A percentile compares a stretch with the other conserved stretches of the same genome.
Conservation (phyloP, 345 rosid genomes). For the Kandelia obovata region DNA sequence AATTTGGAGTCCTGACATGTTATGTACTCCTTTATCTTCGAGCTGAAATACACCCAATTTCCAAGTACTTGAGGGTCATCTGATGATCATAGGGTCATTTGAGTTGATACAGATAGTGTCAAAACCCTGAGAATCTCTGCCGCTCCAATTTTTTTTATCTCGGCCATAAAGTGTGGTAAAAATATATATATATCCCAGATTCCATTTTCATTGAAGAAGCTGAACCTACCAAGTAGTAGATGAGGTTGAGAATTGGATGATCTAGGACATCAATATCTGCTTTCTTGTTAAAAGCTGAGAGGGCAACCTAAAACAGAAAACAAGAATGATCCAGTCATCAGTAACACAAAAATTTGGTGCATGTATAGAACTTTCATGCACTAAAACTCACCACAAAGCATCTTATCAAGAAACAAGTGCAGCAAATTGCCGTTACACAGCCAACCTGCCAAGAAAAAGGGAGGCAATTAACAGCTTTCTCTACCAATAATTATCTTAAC, state of each 20-base stretch:
- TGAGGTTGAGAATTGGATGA: slow-evolving; percentile 64
- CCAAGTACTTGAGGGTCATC: too few species aligned
- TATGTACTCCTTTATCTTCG: too few species aligned
- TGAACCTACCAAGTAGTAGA: slow-evolving; percentile 56
- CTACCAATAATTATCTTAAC: too few species aligned
- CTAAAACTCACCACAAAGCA: slow-evolving; percentile 55
- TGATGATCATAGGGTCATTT: not conserved
- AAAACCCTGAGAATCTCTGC: not conserved
- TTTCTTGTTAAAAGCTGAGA: slow-evolving; percentile 50
- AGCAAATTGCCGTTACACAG: slow-evolving; percentile 65
- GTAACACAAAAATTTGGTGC: not conserved
- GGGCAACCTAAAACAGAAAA: slow-evolving; percentile 24
- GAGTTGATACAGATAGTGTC: not conserved
- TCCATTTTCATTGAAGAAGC: not conserved
- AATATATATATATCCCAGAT: not conserved
- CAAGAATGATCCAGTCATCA: not conserved
- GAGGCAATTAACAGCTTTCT: not conserved
- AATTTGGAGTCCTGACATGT: too few species aligned
- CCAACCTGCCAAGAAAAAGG: slow-evolving; percentile 55
- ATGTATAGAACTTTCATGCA: slow-evolving; percentile 3
- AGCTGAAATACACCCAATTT: too few species aligned
- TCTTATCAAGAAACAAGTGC: slow-evolving; percentile 74
- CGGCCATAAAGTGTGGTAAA: not conserved
- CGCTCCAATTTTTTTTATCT: not conserved
- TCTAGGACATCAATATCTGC: slow-evolving; percentile 61